These are phyloP conservation scores for Suhomyces maxii DNA, from an alignment of 1,139 yeast genomes.

Conservation along the genomic window DNA sequence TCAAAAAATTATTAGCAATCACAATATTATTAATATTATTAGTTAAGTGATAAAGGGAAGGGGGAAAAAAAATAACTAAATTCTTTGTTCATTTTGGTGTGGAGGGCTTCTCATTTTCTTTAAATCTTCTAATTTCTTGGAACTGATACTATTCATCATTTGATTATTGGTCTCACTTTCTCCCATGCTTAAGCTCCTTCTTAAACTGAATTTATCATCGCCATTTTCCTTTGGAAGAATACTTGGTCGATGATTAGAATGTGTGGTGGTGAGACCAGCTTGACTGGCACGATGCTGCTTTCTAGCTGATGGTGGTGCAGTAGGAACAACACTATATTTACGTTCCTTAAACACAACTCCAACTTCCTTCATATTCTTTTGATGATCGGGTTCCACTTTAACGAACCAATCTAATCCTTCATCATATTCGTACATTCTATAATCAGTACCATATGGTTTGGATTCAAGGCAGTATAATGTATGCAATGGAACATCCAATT, in stretches of 20 bases:
- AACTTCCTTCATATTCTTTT: conserved; percentile 61
- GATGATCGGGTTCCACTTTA: conserved; percentile 66
- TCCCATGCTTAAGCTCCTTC: conserved; percentile 19
- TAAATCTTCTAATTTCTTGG: conserved; percentile 23
- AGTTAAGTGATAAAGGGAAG: not conserved
- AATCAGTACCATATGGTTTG: conserved; percentile 92
- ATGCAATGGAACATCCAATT: conserved; percentile 89
- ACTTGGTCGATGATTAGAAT: not conserved
- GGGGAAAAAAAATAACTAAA: not conserved
- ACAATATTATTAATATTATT: not conserved
- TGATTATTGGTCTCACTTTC: conserved; percentile 10
- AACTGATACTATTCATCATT: conserved; percentile 13
- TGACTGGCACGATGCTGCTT: not conserved
- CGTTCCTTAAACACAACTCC: conserved; percentile 67
- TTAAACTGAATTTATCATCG: conserved; percentile 13
- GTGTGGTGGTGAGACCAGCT: not conserved
- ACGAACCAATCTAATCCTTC: conserved; percentile 77
- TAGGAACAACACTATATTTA: conserved; percentile 71
- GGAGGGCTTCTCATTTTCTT: conserved; percentile 19
- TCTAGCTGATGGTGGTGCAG: conserved; percentile 54
- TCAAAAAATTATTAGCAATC: not conserved
- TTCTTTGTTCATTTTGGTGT: too few relatives aligned
- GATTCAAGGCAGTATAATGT: conserved; percentile 87
- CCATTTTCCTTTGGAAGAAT: not conserved
- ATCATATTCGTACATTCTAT: conserved; percentile 84